phyloP scores from a whole-genome alignment of 768 basidiomycete genomes.

The Lenzites betulinus region DNA sequence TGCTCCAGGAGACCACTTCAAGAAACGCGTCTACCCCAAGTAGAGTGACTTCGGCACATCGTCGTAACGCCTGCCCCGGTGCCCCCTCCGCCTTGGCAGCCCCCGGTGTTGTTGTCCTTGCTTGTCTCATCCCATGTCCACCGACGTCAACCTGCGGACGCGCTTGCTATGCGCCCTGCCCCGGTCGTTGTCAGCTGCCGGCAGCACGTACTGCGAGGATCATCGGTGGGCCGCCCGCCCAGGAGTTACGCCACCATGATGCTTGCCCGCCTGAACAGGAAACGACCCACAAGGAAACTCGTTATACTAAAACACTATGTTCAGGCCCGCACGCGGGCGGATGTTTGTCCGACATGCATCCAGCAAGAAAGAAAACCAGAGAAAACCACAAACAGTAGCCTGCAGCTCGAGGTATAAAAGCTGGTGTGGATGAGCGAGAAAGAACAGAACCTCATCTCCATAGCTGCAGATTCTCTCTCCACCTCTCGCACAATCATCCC shows the following conservation, averaged over 20 bases:
- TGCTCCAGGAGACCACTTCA: constrained; percentile 1
- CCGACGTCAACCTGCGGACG: not conserved
- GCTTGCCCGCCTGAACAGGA: no score
- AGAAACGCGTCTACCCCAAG: not conserved
- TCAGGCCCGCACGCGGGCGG: not conserved
- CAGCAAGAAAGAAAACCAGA: not conserved
- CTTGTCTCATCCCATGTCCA: not conserved
- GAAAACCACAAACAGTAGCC: not conserved
- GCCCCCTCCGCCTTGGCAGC: not conserved
- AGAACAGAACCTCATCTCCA: no score
- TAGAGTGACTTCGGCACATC: constrained; percentile 12
- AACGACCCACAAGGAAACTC: not conserved
- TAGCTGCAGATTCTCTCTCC: no score
- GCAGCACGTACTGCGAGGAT: no score
- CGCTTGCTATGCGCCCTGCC: no score
- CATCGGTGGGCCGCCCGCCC: no score
- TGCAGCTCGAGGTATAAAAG: not conserved
- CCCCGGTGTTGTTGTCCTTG: not conserved
- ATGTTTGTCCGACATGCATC: constrained; percentile 8
- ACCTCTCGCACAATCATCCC: no score
- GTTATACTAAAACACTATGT: not conserved
- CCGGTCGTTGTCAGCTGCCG: no score
- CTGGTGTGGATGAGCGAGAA: not conserved
- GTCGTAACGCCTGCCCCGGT: constrained; percentile 5
- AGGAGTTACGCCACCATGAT: no score